Evolutionary conservation across 257 asterid genomes (phyloP).

Genomic region (Plectranthus barbatus): DNA sequence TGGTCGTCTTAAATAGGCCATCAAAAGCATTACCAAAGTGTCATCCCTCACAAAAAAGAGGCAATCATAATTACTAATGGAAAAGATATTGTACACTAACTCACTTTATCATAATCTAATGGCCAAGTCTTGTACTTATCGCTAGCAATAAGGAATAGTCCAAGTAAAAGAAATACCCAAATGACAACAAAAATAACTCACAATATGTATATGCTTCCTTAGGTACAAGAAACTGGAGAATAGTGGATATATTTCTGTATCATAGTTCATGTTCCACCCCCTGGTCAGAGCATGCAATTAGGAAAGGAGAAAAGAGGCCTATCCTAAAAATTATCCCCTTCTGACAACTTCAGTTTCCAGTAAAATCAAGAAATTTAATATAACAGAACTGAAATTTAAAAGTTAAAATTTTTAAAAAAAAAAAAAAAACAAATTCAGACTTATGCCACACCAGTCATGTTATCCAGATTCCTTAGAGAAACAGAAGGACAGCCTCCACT

Average conservation of each 20-base stretch:
- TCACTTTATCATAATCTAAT: conserved; percentile 7
- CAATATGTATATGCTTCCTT: not conserved
- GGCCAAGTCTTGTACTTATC: not conserved
- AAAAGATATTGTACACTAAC: not conserved
- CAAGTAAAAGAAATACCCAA: not conserved
- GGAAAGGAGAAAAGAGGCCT: not conserved
- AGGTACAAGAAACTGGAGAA: too few relatives aligned
- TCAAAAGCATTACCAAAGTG: conserved; percentile 7
- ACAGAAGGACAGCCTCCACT: conserved; percentile 3
- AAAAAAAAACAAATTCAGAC: not conserved
- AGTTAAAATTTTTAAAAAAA: too few relatives aligned
- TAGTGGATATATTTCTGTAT: too few relatives aligned
- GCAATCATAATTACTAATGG: not conserved
- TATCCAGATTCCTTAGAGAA: not conserved
- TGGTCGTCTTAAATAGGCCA: conserved; percentile 12
- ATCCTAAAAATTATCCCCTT: not conserved
- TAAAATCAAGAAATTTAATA: not conserved
- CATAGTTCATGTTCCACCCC: too few relatives aligned
- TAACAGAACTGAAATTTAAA: too few relatives aligned
- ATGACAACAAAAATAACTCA: conserved; percentile 7
- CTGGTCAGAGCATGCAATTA: too few relatives aligned
- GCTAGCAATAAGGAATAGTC: conserved; percentile 3
- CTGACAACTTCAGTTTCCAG: not conserved
- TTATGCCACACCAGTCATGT: conserved; percentile 1
- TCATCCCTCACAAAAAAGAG: conserved; percentile 1